Conservation (phyloP, 352 stramenopile species). For the Pythium biforme region DNA sequence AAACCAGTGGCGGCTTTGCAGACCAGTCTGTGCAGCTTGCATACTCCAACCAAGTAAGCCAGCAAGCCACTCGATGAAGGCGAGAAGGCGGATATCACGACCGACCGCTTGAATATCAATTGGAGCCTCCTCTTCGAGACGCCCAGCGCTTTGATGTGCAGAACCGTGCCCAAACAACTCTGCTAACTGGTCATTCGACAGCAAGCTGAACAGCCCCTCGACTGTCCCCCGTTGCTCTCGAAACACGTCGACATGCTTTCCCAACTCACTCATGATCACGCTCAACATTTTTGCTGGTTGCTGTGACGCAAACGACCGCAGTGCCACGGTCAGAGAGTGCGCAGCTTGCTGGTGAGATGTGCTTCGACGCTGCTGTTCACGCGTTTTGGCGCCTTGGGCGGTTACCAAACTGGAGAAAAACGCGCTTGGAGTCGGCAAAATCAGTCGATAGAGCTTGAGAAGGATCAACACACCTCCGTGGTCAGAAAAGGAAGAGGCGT, state of each 20-base stretch:
- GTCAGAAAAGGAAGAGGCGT: conserved; percentile 90
- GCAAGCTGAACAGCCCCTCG: conserved; percentile 56
- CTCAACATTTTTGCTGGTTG: conserved; percentile 83
- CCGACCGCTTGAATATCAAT: conserved; percentile 44
- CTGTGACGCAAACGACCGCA: conserved; percentile 88
- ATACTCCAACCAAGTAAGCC: conserved; percentile 77
- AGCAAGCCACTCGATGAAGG: conserved; percentile 79
- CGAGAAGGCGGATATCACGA: conserved; percentile 66
- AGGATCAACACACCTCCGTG: conserved; percentile 88
- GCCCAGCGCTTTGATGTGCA: not conserved
- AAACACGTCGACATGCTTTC: conserved; percentile 48
- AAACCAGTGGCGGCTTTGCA: conserved; percentile 80
- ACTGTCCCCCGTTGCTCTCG: conserved; percentile 39
- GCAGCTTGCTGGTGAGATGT: conserved; percentile 89
- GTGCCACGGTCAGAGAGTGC: conserved; percentile 83
- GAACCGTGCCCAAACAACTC: conserved; percentile 35
- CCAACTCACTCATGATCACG: conserved; percentile 63
- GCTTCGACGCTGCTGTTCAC: not conserved
- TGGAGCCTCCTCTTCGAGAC: conserved; percentile 11
- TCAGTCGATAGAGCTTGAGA: conserved; percentile 87
- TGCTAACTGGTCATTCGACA: conserved; percentile 59
- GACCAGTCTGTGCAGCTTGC: conserved; percentile 62
- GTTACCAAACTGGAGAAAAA: conserved; percentile 66
- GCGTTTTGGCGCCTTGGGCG: conserved; percentile 4
- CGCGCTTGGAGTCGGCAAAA: conserved; percentile 79